Percentiles rank a stretch among this genome's conserved stretches.
Conservation (phyloP, 1,284 basidiomycete genomes). For the Naganishia cerealis region DNA sequence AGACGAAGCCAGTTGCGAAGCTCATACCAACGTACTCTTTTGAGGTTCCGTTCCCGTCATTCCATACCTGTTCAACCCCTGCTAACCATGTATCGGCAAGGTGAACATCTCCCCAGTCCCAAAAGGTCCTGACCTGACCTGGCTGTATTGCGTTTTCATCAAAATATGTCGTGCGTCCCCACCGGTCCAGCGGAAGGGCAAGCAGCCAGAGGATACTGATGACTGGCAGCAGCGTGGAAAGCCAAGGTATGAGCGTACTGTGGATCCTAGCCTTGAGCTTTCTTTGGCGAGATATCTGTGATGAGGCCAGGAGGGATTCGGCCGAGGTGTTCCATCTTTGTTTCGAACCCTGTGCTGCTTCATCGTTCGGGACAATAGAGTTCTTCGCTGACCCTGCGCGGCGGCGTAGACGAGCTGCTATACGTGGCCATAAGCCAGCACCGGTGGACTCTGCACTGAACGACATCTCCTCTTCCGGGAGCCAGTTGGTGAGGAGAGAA, state of each 20-base stretch:
- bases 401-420: conserved; percentile 3
- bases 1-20: conserved; percentile 6
- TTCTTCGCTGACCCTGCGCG: not conserved
- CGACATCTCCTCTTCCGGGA: not conserved
- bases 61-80: conserved; percentile 64
- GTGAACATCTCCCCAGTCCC: conserved; percentile 83
- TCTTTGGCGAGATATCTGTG: not conserved
- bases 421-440: not conserved
- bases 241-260: not conserved
- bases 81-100: conserved; percentile 74
- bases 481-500: not conserved
- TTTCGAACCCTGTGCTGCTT: not conserved
- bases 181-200: conserved; percentile 64
- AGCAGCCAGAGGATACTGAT: conserved; percentile 73
- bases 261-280: not conserved
- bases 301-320: not conserved
- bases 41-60: conserved; percentile 64
- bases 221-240: conserved; percentile 57
- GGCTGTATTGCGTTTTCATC: conserved; percentile 93
- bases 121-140: conserved; percentile 80
- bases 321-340: conserved; percentile 14
- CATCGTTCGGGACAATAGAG: not conserved
- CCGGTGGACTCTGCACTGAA: not conserved
- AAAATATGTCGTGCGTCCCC: conserved; percentile 73
- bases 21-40: conserved; percentile 62